These are phyloP conservation scores for Talaromyces sp. DNA, from an alignment of 2,329 filamentous ascomycete genomes.

Conservation along the genomic window DNA sequence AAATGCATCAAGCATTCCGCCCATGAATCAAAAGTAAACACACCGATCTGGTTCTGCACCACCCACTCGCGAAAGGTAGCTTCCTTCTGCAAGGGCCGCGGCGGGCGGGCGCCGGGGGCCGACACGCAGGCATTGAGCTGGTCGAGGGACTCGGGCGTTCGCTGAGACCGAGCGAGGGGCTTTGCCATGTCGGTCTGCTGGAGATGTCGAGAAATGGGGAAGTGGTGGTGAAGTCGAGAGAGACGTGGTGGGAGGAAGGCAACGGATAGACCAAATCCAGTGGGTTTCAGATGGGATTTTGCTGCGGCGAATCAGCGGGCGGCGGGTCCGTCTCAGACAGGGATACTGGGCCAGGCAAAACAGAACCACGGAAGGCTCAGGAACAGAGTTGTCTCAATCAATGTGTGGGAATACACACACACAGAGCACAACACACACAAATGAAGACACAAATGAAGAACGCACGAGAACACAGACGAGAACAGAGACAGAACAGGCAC, in stretches of 20 bases:
- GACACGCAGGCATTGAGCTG: constrained; percentile 40
- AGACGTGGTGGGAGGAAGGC: background rate
- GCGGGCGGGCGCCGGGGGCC: constrained; percentile 22
- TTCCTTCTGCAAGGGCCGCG: constrained; percentile 23
- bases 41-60: constrained; percentile 76
- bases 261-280: no score
- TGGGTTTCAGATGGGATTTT: no score
- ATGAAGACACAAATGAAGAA: no score
- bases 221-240: background rate
- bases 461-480: no score
- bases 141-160: constrained; percentile 16
- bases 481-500: no score
- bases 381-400: no score
- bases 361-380: no score
- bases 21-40: constrained; percentile 30
- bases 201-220: background rate
- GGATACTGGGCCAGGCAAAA: background rate
- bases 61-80: constrained; percentile 54
- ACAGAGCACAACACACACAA: no score
- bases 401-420: no score
- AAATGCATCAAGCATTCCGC: no score
- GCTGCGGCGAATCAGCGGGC: background rate
- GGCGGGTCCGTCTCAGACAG: background rate
- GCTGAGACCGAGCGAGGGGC: constrained; percentile 24
- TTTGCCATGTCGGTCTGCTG: constrained; percentile 26